Percentiles rank a stretch among this genome's conserved stretches.
These are phyloP conservation scores for Colletotrichum cuscutae DNA, from an alignment of 2,329 filamentous ascomycete genomes.

Conservation along the genomic window DNA sequence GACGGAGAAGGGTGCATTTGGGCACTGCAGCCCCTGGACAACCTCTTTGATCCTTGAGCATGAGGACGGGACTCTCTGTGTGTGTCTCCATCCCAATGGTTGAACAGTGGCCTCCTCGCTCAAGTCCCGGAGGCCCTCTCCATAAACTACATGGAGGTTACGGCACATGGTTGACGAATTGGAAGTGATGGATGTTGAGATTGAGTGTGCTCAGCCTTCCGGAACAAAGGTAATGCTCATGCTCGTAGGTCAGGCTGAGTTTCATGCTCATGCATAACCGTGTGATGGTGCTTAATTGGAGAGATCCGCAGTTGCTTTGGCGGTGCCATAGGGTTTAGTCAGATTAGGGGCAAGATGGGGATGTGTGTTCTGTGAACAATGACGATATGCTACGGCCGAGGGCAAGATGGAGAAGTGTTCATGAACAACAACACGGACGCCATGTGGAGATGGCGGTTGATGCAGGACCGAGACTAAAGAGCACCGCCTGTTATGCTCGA, in stretches of 20 bases:
- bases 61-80: background rate
- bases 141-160: background rate
- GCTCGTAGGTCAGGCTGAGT: background rate
- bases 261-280: conserved; percentile 1
- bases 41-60: conserved; percentile 7
- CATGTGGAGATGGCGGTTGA: conserved; percentile 28
- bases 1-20: background rate
- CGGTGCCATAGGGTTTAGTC: background rate
- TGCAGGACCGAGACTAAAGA: conserved; percentile 23
- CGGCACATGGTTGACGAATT: conserved; percentile 5
- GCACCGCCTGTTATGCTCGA: conserved; percentile 29
- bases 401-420: background rate
- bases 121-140: conserved; percentile 15
- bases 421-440: background rate
- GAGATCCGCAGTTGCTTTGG: background rate
- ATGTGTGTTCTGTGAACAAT: background rate
- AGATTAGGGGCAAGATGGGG: background rate
- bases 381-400: conserved; percentile 9
- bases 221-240: background rate
- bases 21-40: conserved; percentile 4
- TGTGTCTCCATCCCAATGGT: background rate
- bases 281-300: background rate
- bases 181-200: conserved; percentile 13
- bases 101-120: background rate
- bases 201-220: conserved; percentile 27